phyloP scores from a whole-genome alignment of 2,329 filamentous ascomycete genomes.

The Sclerotinia glacialis region DNA sequence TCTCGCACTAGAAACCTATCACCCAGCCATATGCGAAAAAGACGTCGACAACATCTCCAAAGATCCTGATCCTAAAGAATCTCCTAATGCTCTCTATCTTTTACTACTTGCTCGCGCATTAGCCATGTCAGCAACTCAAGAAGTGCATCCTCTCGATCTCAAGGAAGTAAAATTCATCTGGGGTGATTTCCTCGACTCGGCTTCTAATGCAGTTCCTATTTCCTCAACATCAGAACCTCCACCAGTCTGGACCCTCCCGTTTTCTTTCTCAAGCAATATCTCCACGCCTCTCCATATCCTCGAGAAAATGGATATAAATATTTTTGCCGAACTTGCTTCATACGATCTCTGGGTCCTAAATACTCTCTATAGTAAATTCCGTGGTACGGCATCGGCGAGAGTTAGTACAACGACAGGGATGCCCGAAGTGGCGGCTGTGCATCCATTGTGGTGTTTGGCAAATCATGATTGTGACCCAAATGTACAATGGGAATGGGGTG shows the following conservation, averaged over 20 bases:
- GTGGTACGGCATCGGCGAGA: conserved; percentile 85
- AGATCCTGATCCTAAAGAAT: conserved; percentile 58
- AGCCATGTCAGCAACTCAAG: conserved; percentile 61
- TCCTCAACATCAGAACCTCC: conserved; percentile 55
- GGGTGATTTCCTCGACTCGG: conserved; percentile 60
- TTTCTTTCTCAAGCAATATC: conserved; percentile 74
- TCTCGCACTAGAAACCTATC: conserved; percentile 57
- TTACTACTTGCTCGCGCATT: conserved; percentile 60
- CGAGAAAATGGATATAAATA: conserved; percentile 81
- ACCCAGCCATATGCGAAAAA: conserved; percentile 64
- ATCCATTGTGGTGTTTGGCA: conserved; percentile 92
- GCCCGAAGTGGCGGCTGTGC: conserved; percentile 88
- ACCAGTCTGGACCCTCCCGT: conserved; percentile 67
- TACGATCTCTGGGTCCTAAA: conserved; percentile 85
- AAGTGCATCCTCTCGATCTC: conserved; percentile 61
- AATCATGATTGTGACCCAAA: conserved; percentile 97
- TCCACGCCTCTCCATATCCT: conserved; percentile 72
- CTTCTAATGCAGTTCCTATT: conserved; percentile 53
- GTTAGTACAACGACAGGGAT: conserved; percentile 73
- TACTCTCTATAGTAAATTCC: conserved; percentile 88
- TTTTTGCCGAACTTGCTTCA: conserved; percentile 56
- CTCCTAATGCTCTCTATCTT: conserved; percentile 60
- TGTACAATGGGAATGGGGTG: conserved; percentile 90
- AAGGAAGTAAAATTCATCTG: conserved; percentile 65
- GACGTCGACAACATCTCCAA: conserved; percentile 65